Evolutionary conservation across 768 basidiomycete species (phyloP).

Genomic region (Lactifluus rugatus): DNA sequence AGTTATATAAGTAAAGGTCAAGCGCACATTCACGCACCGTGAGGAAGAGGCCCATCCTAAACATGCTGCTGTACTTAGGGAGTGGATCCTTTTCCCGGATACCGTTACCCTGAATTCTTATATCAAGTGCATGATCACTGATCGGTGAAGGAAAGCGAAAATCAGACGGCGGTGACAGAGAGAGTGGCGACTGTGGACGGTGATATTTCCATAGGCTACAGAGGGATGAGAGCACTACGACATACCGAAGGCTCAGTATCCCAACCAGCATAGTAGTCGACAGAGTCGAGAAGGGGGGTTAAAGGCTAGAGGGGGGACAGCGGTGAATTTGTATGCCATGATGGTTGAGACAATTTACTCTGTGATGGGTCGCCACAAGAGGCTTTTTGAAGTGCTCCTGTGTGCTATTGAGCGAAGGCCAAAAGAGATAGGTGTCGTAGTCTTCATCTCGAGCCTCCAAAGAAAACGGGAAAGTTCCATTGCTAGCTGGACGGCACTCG

Average conservation of each 20-base stretch:
- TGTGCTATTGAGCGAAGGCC: constrained; percentile 12
- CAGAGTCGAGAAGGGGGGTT: neutral
- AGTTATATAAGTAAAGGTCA: neutral
- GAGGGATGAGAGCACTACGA: neutral
- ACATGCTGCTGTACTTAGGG: constrained; percentile 10
- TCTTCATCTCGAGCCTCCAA: constrained; percentile 13
- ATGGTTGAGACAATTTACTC: neutral
- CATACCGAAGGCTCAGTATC: constrained; percentile 4
- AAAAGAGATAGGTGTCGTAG: constrained; percentile 17
- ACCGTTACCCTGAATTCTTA: neutral
- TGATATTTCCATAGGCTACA: neutral
- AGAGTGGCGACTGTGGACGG: neutral
- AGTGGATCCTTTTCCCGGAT: neutral
- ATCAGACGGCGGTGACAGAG: neutral
- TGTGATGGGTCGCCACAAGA: neutral
- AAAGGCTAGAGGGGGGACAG: neutral
- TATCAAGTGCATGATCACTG: neutral
- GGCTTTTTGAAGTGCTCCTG: neutral
- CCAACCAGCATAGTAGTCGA: constrained; percentile 2
- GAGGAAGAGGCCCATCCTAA: constrained; percentile 15
- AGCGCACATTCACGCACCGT: neutral
- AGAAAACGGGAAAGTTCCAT: neutral
- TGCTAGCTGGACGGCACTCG: neutral
- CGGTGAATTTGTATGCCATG: neutral
- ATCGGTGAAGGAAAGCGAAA: neutral